Evolutionary conservation across 495 filamentous ascomycete species (phyloP), one percentile per base, ranked within the genome.

Genomic region (Apodospora peruviana): DNA sequence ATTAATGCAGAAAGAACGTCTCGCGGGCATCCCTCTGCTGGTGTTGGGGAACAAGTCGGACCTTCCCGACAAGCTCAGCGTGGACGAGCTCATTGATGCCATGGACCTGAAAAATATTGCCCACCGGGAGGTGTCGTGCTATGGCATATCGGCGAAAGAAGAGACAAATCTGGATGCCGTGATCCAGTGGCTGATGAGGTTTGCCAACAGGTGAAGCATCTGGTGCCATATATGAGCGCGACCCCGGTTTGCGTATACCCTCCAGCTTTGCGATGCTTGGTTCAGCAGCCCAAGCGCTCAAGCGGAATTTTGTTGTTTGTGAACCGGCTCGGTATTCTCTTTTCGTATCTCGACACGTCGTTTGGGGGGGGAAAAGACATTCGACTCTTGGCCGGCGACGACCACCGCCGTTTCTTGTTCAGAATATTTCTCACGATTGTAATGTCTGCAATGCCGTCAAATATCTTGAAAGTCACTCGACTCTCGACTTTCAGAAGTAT

Each of bases 21-120:
- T 98, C 34, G 87, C 87, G 41, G 88, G 87, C 39, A 98, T 97
- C 56, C 93, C 93, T 0, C 76, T 98, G 25, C 76, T 98, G n/a
- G 93, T 98, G 11, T 82, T 98, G 3, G 93, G 93, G 36, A 98
- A 98, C 74, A 98, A 98, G 71, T 95, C 89, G 16, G 93, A 98
- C 62, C 79, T 98, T 16, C 82, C 84, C 11, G 75, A 88, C 58
- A 91, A 91, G 67, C 70, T 95, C 24, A 87, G 85, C 32, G 91
- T 97, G 23, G 93, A 98, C 61, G 88, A 96, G 65, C 67, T 98
- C 53, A 98, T 98, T 71, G 91, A 96, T 32, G 84, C 80, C 43
- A 80, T 98, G 78, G 83, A 96, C 56, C 78, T 98, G 24, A 93
- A 91, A 68, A 80, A 83, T 44, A 86, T 98, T 62, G 87, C 85